Evolutionary conservation across 306 rosid species (phyloP), one percentile per base, ranked within the genome.

Genomic region (Lablab purpureus): DNA sequence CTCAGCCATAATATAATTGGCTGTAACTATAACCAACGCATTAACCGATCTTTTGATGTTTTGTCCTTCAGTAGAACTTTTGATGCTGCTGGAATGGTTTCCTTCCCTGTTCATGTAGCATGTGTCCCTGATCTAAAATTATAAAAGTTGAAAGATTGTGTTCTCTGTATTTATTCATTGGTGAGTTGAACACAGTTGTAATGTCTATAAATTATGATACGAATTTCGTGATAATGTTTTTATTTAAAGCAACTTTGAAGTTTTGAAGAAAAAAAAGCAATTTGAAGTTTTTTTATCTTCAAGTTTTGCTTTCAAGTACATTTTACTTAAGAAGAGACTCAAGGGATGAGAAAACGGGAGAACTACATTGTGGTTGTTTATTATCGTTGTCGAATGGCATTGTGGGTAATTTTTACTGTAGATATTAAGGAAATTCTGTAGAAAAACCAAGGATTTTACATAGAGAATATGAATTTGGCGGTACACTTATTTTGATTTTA

Each of bases 41-140:
- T 67, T 21, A 41, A 67, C 30, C 5, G 28, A 10, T 37, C 17
- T 6, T 37, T 4, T 40, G n/a, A 41, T 67, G 4, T 41, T 23
- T 43, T 43, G 6, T 67, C 10, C 72, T 40, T 21, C 10, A 11
- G 0, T 41, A 22, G 18, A 67, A 6, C 34, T 11, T 67, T 43
- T 22, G 5, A 66, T 19, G 71, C 19, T 67, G 22, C 8, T 23
- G 13, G 55, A 41, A 41, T 67, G 73, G 55, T 41, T 67, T 67
- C 30, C 43, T 43, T 67, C 12, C 36, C 6, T 2, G 52, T 67
- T 22, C 21, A 4, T 41, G n/a, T 22, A 4, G 28, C 7, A 21
- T 67, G 30, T 22, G 72, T 5, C 30, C 5, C n/a, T 2, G n/a
- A 64, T 40, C 11, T 37, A 37, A 37, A 10, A 37, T 19, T 37